These are phyloP conservation scores for Suillus subaureus DNA, from an alignment of 768 basidiomycete species.

Conservation along the genomic window DNA sequence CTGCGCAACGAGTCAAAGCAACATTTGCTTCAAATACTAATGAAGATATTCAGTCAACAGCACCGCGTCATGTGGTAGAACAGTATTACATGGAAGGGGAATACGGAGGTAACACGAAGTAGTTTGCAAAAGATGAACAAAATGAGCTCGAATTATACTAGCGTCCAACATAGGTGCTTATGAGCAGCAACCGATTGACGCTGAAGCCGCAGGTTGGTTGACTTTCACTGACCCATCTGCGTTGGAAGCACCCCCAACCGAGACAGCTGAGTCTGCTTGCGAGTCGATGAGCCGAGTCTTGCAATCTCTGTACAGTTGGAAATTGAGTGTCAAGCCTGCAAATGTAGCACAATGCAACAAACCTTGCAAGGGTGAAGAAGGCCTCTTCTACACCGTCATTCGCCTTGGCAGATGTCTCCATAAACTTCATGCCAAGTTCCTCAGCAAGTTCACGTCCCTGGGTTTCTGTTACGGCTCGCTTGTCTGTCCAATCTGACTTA, in stretches of 20 bases:
- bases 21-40: not conserved
- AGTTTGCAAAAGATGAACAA: slow-evolving; percentile 9
- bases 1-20: not conserved
- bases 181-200: slow-evolving; percentile 56
- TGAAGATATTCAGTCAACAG: slow-evolving; percentile 3
- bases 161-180: slow-evolving; percentile 21
- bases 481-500: slow-evolving; percentile 98
- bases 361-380: slow-evolving; percentile 97
- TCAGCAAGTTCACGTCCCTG: slow-evolving; percentile 91
- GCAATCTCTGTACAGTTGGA: slow-evolving; percentile 70
- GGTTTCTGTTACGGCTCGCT: slow-evolving; percentile 87
- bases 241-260: slow-evolving; percentile 38
- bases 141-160: not conserved
- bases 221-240: slow-evolving; percentile 65
- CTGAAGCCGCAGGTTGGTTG: slow-evolving; percentile 55
- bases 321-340: not conserved
- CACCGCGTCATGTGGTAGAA: not conserved
- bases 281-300: slow-evolving; percentile 97
- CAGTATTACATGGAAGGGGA: slow-evolving; percentile 11
- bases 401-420: slow-evolving; percentile 97
- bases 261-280: slow-evolving; percentile 62
- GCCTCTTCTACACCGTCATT: slow-evolving; percentile 99
- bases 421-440: slow-evolving; percentile 93
- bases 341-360: slow-evolving; percentile 28
- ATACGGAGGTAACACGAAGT: slow-evolving; percentile 9